These are phyloP conservation scores for Paxillus rubicundulus DNA, from an alignment of 768 basidiomycete genomes.

Conservation along the genomic window DNA sequence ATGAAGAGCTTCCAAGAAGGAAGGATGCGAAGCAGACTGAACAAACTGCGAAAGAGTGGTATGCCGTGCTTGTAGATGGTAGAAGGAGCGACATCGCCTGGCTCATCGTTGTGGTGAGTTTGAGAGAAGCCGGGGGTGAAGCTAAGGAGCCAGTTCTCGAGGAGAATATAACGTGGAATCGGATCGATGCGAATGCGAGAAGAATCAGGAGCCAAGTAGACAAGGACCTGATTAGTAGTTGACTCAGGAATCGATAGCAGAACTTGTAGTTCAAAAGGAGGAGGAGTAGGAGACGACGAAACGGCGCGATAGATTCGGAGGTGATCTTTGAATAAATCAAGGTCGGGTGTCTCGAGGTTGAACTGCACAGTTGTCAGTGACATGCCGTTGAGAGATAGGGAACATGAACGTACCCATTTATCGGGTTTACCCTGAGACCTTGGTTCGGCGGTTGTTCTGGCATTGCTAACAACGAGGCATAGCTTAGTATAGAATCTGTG, in stretches of 20 bases:
- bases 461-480: slow-evolving; percentile 69
- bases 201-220: slow-evolving; percentile 56
- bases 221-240: slow-evolving; percentile 67
- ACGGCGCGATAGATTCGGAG: slow-evolving; percentile 59
- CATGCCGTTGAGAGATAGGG: background rate
- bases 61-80: slow-evolving; percentile 87
- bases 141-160: slow-evolving; percentile 66
- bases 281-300: slow-evolving; percentile 28
- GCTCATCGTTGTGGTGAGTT: slow-evolving; percentile 22
- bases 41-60: slow-evolving; percentile 73
- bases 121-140: slow-evolving; percentile 35
- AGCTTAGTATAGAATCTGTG: slow-evolving; percentile 83
- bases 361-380: slow-evolving; percentile 45
- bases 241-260: slow-evolving; percentile 69
- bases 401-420: slow-evolving; percentile 66
- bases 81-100: slow-evolving; percentile 57
- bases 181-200: slow-evolving; percentile 67
- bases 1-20: slow-evolving; percentile 75
- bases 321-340: slow-evolving; percentile 62
- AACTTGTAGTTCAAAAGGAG: slow-evolving; percentile 66
- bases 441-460: slow-evolving; percentile 58
- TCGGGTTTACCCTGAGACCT: slow-evolving; percentile 53
- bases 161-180: slow-evolving; percentile 62
- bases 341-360: slow-evolving; percentile 78
- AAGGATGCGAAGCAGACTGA: slow-evolving; percentile 64